Evolutionary conservation across 106 monocot species (phyloP), one percentile per base, ranked within the genome.

Genomic region (Chionographis japonica): DNA sequence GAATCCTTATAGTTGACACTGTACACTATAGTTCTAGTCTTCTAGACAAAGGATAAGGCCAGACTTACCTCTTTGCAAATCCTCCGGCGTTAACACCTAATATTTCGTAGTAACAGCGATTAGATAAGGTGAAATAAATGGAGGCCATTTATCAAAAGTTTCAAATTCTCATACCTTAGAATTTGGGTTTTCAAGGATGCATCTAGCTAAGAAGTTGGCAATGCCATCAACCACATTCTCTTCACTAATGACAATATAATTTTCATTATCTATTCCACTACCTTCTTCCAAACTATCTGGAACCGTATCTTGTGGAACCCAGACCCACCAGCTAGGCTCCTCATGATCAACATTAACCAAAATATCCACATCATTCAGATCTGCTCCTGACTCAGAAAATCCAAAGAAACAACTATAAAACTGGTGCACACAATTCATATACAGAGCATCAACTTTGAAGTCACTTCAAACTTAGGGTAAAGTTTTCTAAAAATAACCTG

Each of bases 191-290:
- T 93, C 85, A 63, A 93, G 68, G 62, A 99, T 88, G 70, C 87
- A 93, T 79, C 74, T 90, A 19, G 92, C 90, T 55, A 93, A 75
- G 72, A 93, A 99, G 66, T 78, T 79, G 9, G 93, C 83, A 73
- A 99, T 75, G 50, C 98, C 90, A 75, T 99, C 98, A 64, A 99
- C 75, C 51, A 93, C 78, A 75, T 90, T 75, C 1, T 99, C 93
- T 76, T 99, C 87, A 69, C 41, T 81, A 60, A 99, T 60, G 41
- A 93, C 62, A 19, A 90, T 71, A 76, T 99, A 93, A 65, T 76
- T 87, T 67, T 92, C 92, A 63, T 86, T 69, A 67, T 93, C 93
- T 74, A 99, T 99, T 54, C 72, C 80, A 75, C 98, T 85, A 0
- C 52, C 72, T 75, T 92, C 98, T 65, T 98, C 92, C 70, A 83